Conservation (phyloP, 371 early-diverging fungal species). For the Mucor racemosus region DNA sequence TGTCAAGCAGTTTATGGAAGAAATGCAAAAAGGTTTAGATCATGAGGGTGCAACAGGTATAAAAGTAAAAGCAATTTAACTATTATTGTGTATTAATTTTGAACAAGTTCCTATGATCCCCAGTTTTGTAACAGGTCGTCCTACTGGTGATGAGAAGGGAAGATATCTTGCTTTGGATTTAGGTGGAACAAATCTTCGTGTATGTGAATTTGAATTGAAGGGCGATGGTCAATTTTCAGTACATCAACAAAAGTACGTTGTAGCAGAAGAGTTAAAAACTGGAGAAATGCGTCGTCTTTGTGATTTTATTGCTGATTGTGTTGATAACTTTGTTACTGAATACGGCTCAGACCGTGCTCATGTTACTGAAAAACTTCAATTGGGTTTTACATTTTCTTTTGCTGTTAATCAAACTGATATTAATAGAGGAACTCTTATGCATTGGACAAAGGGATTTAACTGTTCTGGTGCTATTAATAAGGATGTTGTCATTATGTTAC, state of each 20-base stretch:
- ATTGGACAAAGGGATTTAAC: constrained; percentile 92
- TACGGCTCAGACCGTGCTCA: constrained; percentile 34
- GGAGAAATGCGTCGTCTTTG: constrained; percentile 67
- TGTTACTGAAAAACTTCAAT: constrained; percentile 24
- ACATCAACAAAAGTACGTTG: constrained; percentile 30
- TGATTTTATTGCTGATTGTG: constrained; percentile 89
- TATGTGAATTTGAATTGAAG: constrained; percentile 56
- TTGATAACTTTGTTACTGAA: constrained; percentile 74
- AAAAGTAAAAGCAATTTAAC: neutral
- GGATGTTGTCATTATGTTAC: constrained; percentile 79
- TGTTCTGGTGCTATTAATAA: constrained; percentile 75
- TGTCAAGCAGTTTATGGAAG: constrained; percentile 65
- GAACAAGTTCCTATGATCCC: constrained; percentile 65
- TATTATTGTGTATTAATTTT: neutral
- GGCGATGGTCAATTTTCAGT: constrained; percentile 58
- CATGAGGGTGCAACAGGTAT: constrained; percentile 57
- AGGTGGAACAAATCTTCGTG: constrained; percentile 92
- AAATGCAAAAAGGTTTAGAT: constrained; percentile 74
- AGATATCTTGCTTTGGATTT: constrained; percentile 88
- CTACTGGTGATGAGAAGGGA: constrained; percentile 84
- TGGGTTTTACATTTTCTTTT: constrained; percentile 96
- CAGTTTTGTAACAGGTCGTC: constrained; percentile 80
- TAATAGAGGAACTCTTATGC: constrained; percentile 76
- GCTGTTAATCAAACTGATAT: constrained; percentile 85
- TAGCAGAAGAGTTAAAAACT: constrained; percentile 35